Evolutionary conservation across 352 stramenopile species (phyloP), one percentile per base, ranked within the genome.

Genomic region (Phytophthora idaei): DNA sequence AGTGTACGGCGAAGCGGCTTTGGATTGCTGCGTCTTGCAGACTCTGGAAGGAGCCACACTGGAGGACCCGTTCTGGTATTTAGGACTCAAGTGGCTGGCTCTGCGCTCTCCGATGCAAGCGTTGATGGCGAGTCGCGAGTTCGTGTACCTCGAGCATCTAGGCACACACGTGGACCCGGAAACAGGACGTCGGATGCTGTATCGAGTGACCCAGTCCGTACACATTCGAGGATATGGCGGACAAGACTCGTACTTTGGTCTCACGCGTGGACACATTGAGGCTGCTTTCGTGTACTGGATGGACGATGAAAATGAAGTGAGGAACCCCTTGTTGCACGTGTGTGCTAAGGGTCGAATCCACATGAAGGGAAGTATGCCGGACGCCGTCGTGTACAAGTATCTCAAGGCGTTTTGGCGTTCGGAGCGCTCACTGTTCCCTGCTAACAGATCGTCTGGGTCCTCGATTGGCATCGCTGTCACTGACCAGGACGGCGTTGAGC

Each of bases 11-110:
- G 68, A 78, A 36, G 67, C 64, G 31, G 82, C 76, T 42, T 69
- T 93, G 37, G 85, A 93, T 64, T 81, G 81, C 63, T 83, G 76
- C 51, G 67, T 90, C 31, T 69, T 93, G 47, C 69, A 85, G 63
- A 88, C 78, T 42, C 73, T 93, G 3, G 85, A 93, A 63, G 69
- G 76, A 31, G 77, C 83, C 14, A 90, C 80, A 29, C 59, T 81
- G 2, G 72, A 84, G 5, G 85, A 93, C 32, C 85, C 85, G 49
- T 93, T 91, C 68, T 90, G 80, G 81, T 93, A 89, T 62, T 25
- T 93, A 21, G 81, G 85, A 3, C 71, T 93, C 45, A 90, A 91
- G 75, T 93, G 85, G 85, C 39, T 87, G 53, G 85, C 81, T n/a
- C 31, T 91, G 48, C 78, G 78, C 50, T 90, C 85, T 25, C 85